Evolutionary conservation across 257 asterid species (phyloP), one percentile per base, ranked within the genome.

Genomic region (Thymus mandschuricus): DNA sequence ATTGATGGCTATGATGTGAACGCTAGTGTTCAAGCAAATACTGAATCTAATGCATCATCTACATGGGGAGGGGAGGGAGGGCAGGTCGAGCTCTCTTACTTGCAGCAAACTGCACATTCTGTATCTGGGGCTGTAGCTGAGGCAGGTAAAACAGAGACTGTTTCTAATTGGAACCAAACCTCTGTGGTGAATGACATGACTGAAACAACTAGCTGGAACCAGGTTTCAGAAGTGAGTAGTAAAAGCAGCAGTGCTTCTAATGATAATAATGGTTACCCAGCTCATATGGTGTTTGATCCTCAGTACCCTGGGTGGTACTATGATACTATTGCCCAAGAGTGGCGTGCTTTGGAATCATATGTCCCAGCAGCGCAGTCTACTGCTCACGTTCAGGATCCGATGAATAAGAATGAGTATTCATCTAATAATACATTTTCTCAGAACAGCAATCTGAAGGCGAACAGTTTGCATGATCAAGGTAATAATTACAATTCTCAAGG

Each of bases 301-400:
- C 90, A 86, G 75, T 94, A 89, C 85, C 97, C 97, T 57, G 97
- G 86, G 28, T 94, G 96, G 96, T 91, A 88, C 77, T 94, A 89
- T 73, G 96, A 94, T 79, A 83, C 96, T 48, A 81, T 63, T 76
- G 78, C 90, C 31, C 87, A 82, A 70, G 88, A 87, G 60, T 92
- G 98, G 98, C 78, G 80, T 12, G 28, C 81, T n/a, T 81, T 95
- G 78, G 97, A 94, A 41, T 77, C 88, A 3, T 88, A 89, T 58
- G 57, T 71, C 43, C 56, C 84, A 51, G 77, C 95, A 55, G 71
- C 43, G 58, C 96, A 81, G 70, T 77, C 89, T 41, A 72, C 81
- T 57, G 64, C 70, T 71, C 86, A 85, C 79, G 72, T 68, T 60
- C 87, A 87, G 64, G 81, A 64, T 72, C 87, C 83, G 80, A 70